Evolutionary conservation across 2,329 filamentous ascomycete genomes (phyloP).

Genomic region (Paramyrothecium roridum): DNA sequence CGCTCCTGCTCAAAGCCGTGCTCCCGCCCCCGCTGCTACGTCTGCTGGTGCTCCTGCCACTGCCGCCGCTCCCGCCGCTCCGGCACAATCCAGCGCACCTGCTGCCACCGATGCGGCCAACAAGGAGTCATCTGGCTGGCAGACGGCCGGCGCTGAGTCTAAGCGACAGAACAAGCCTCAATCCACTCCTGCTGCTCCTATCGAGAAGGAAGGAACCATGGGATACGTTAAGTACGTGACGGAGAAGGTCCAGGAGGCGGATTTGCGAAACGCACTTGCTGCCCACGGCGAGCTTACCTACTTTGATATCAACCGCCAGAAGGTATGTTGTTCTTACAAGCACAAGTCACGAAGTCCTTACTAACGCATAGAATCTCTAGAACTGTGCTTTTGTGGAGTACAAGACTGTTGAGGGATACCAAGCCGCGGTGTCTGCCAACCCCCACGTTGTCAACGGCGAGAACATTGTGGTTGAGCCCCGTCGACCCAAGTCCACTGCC

Average conservation of each 20-base stretch:
- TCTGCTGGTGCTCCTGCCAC: constrained; percentile 35
- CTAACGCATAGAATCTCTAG: constrained; percentile 40
- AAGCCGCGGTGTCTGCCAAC: constrained; percentile 78
- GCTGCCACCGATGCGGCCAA: constrained; percentile 34
- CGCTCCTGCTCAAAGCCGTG: constrained; percentile 44
- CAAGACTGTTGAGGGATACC: constrained; percentile 74
- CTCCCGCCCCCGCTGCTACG: constrained; percentile 48
- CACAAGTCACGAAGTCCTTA: background rate
- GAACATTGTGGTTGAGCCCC: constrained; percentile 83
- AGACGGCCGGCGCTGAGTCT: constrained; percentile 78
- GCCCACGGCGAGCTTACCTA: constrained; percentile 69
- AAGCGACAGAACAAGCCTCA: constrained; percentile 79
- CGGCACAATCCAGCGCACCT: constrained; percentile 35
- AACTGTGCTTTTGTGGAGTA: constrained; percentile 98
- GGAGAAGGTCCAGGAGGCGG: constrained; percentile 75
- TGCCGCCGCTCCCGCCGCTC: constrained; percentile 33
- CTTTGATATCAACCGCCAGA: constrained; percentile 77
- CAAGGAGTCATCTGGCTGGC: constrained; percentile 67
- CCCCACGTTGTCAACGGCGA: constrained; percentile 82
- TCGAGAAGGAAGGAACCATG: constrained; percentile 72
- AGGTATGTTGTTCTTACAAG: constrained; percentile 54
- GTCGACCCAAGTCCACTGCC: constrained; percentile 70
- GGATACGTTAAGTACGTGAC: constrained; percentile 96
- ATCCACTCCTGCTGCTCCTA: constrained; percentile 52
- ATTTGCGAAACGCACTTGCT: constrained; percentile 67